Evolutionary conservation across 352 stramenopile genomes (phyloP).

Genomic region (Globisporangium irregulare): DNA sequence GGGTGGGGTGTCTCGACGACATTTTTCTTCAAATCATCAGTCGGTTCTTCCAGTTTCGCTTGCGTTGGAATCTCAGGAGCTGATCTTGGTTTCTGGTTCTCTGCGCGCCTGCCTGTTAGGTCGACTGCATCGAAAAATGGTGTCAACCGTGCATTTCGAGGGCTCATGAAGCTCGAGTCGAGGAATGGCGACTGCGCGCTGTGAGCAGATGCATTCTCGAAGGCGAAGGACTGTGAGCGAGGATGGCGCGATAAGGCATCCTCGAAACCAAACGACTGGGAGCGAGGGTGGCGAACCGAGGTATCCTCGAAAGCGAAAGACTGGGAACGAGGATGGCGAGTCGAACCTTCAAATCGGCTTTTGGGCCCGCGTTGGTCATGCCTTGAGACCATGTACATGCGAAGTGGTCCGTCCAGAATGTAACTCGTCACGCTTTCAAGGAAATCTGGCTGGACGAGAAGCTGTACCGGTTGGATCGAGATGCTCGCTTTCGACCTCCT

Average conservation of each 20-base stretch:
- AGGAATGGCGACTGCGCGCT: constrained; percentile 14
- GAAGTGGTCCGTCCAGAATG: constrained; percentile 51
- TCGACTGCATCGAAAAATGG: constrained; percentile 73
- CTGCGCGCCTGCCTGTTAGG: constrained; percentile 19
- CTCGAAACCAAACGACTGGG: constrained; percentile 14
- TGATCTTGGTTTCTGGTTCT: constrained; percentile 4
- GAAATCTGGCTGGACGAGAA: constrained; percentile 58
- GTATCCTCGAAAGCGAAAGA: constrained; percentile 13
- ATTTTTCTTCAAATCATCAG: background rate
- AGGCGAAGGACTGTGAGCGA: constrained; percentile 19
- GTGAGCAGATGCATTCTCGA: constrained; percentile 15
- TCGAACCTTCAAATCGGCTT: background rate
- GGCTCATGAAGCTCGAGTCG: constrained; percentile 19
- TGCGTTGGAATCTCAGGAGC: background rate
- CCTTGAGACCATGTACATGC: constrained; percentile 29
- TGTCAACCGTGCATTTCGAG: constrained; percentile 27
- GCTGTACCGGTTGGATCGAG: constrained; percentile 46
- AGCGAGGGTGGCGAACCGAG: constrained; percentile 3
- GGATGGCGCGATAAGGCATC: constrained; percentile 11
- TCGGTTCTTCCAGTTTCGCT: background rate
- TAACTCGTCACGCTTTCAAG: constrained; percentile 59
- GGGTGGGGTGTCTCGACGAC: background rate
- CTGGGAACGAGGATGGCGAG: constrained; percentile 7
- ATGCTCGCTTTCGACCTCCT: constrained; percentile 40
- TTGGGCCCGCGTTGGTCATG: constrained; percentile 10